Percentiles rank a stretch among this genome's conserved stretches.
phyloP scores from a whole-genome alignment of 371 early-diverging fungal genomes.

The Lichtheimia hyalospora region DNA sequence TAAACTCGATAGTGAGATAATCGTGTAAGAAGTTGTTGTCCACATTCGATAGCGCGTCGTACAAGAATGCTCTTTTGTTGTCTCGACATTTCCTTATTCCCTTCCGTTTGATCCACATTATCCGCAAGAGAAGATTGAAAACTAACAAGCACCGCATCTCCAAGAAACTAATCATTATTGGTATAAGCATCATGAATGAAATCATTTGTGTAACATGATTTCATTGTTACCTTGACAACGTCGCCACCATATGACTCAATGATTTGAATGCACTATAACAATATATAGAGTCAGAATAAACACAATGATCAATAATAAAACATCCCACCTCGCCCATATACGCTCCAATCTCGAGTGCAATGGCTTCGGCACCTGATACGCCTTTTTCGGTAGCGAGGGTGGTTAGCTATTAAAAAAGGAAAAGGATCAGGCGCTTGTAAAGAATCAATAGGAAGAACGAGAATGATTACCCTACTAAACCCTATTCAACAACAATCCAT shows the following conservation, averaged over 20 bases:
- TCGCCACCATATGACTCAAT: conserved; percentile 54
- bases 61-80: conserved; percentile 40
- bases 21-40: conserved; percentile 47
- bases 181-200: not conserved
- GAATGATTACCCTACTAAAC: not conserved
- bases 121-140: conserved; percentile 39
- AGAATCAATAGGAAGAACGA: not conserved
- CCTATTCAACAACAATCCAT: not conserved
- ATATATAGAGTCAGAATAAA: conserved; percentile 6
- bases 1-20: conserved; percentile 53
- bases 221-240: conserved; percentile 44
- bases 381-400: conserved; percentile 61
- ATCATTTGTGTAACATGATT: not conserved
- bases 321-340: conserved; percentile 52
- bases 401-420: conserved; percentile 42
- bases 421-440: not conserved
- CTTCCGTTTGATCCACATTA: not conserved
- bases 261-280: conserved; percentile 44
- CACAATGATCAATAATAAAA: not conserved
- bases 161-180: conserved; percentile 40
- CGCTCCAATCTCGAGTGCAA: conserved; percentile 63
- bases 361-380: conserved; percentile 63
- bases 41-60: conserved; percentile 50
- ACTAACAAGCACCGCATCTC: conserved; percentile 54
- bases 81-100: conserved; percentile 2